Conservation (phyloP, 228 moss, liverwort and hornwort species). For the Sphagnum magellanicum region DNA sequence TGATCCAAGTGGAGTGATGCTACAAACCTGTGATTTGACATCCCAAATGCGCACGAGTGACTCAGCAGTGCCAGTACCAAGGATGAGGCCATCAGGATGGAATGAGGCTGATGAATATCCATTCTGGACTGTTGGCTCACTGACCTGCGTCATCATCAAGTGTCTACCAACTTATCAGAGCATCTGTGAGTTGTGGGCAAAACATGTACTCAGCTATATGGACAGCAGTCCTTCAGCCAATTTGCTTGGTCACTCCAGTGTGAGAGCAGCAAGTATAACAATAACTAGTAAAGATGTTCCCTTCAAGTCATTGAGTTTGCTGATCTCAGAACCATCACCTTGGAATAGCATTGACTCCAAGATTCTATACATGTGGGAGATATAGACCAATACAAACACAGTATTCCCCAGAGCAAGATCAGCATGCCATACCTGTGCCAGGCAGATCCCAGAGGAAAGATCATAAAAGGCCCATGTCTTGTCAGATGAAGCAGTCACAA, state of each 20-base stretch:
- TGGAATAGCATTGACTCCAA: too few relatives aligned
- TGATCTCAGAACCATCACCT: background rate
- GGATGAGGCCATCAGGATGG: conserved; percentile 96
- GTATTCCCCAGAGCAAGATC: background rate
- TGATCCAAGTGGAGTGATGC: too few relatives aligned
- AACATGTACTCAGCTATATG: too few relatives aligned
- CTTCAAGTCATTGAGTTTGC: background rate
- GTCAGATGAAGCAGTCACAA: conserved; percentile 82
- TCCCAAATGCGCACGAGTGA: conserved; percentile 99
- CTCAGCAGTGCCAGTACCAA: conserved; percentile 92
- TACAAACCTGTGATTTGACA: conserved; percentile 89
- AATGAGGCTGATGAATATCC: conserved; percentile 96
- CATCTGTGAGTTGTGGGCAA: background rate
- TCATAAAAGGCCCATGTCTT: conserved; percentile 98
- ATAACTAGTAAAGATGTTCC: background rate
- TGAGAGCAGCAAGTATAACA: too few relatives aligned
- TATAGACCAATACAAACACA: too few relatives aligned
- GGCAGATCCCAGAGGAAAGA: conserved; percentile 73
- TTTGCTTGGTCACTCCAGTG: too few relatives aligned
- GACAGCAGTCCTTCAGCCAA: too few relatives aligned
- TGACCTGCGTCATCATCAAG: conserved; percentile 43
- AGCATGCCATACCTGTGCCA: conserved; percentile 61
- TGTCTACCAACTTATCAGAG: background rate
- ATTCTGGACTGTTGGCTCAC: conserved; percentile 75
- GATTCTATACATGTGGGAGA: too few relatives aligned